Percentiles rank a stretch among this genome's conserved stretches.
These are phyloP conservation scores for Seiridium cupressi DNA, from an alignment of 2,329 filamentous ascomycete genomes.

Conservation along the genomic window DNA sequence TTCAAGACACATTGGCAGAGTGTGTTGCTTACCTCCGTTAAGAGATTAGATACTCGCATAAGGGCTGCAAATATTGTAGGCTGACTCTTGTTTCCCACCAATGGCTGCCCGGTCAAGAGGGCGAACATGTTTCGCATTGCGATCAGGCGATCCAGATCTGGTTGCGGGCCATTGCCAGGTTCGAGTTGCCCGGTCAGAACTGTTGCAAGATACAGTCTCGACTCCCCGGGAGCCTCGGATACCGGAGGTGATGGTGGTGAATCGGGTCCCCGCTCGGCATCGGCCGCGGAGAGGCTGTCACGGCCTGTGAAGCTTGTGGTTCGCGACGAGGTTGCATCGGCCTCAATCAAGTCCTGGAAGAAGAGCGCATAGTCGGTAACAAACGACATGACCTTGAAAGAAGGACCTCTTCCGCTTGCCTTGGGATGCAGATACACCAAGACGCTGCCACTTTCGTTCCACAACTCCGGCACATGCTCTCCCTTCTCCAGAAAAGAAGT, in stretches of 20 bases:
- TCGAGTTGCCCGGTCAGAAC: constrained; percentile 36
- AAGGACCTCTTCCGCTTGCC: constrained; percentile 48
- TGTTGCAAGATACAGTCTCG: constrained; percentile 54
- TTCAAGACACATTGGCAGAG: too few species aligned
- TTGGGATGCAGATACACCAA: constrained; percentile 56
- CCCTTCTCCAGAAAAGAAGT: constrained; percentile 47
- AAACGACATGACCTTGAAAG: constrained; percentile 58
- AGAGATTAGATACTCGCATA: constrained; percentile 48
- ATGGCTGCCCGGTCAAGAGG: constrained; percentile 60
- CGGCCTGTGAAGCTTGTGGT: constrained; percentile 46
- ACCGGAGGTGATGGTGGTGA: constrained; percentile 37
- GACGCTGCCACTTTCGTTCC: constrained; percentile 60
- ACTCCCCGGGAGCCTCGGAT: constrained; percentile 34
- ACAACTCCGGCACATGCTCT: constrained; percentile 64
- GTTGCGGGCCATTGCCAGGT: constrained; percentile 24
- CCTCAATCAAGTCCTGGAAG: constrained; percentile 51
- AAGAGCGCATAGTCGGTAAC: constrained; percentile 53
- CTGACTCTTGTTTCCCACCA: constrained; percentile 55
- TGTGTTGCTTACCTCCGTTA: constrained; percentile 38
- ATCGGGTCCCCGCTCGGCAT: constrained; percentile 39
- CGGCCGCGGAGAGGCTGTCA: constrained; percentile 46
- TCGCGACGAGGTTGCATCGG: constrained; percentile 36
- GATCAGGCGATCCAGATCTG: constrained; percentile 54
- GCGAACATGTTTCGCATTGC: constrained; percentile 65
- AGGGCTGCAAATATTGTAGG: constrained; percentile 55